phyloP scores from a whole-genome alignment of 1,139 yeast genomes.

The Pichia sp. region DNA sequence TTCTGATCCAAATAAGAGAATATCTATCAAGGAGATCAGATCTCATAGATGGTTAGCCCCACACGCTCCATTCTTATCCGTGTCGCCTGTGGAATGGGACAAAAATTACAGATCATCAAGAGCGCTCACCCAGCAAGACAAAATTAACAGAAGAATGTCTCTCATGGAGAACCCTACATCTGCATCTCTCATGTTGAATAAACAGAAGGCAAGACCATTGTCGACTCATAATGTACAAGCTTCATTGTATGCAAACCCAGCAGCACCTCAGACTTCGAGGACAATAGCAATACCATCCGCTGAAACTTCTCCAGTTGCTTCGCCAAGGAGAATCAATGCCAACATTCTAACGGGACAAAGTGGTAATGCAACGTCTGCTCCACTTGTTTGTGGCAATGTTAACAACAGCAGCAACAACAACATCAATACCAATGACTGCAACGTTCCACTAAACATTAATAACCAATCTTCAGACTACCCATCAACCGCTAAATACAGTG shows the following conservation, averaged over 20 bases:
- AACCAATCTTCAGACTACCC: not conserved
- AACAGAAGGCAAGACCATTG: conserved; percentile 36
- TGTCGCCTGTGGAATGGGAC: conserved; percentile 91
- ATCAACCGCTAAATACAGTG: too few relatives aligned
- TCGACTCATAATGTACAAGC: conserved; percentile 35
- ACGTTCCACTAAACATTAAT: not conserved
- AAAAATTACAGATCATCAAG: conserved; percentile 33
- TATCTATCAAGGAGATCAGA: conserved; percentile 60
- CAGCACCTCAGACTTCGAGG: conserved; percentile 48
- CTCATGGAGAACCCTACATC: conserved; percentile 35
- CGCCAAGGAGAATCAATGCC: conserved; percentile 9
- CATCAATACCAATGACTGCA: not conserved
- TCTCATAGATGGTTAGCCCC: conserved; percentile 84
- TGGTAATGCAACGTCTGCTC: not conserved
- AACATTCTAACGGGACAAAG: not conserved
- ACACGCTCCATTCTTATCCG: conserved; percentile 72
- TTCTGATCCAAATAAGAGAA: conserved; percentile 77
- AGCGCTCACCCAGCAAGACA: conserved; percentile 24
- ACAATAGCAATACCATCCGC: conserved; percentile 42
- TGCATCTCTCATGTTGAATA: conserved; percentile 26
- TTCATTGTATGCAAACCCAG: conserved; percentile 38
- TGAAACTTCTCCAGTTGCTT: conserved; percentile 24
- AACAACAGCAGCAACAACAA: not conserved
- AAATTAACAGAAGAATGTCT: conserved; percentile 32
- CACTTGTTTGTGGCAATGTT: not conserved